Conservation (phyloP, 257 asterid genomes). For the Solanum ahanhuiri region DNA sequence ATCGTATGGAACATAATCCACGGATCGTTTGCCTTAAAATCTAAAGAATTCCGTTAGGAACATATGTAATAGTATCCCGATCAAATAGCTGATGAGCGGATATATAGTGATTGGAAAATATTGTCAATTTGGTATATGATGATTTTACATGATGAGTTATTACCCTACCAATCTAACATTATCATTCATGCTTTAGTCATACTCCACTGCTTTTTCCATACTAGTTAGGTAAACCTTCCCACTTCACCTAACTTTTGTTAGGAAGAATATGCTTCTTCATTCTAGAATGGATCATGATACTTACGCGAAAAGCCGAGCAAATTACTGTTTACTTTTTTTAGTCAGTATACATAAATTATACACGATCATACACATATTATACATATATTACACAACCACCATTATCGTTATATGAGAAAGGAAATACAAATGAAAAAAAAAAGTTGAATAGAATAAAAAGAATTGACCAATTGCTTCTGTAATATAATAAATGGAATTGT, state of each 20-base stretch:
- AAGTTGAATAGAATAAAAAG: background rate
- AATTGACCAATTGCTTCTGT: background rate
- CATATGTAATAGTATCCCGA: background rate
- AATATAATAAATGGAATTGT: background rate
- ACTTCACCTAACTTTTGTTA: background rate
- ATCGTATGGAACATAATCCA: background rate
- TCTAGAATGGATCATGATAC: background rate
- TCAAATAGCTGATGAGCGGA: background rate
- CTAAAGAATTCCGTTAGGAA: background rate
- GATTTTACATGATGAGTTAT: background rate
- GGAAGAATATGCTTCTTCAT: background rate
- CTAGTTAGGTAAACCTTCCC: background rate
- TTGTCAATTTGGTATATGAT: background rate
- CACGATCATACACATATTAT: too few species aligned
- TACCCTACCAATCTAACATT: background rate
- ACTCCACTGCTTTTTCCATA: background rate
- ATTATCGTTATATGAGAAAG: background rate
- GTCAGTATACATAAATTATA: too few species aligned
- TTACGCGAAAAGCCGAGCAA: background rate
- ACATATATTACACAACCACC: background rate
- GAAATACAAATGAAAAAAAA: background rate
- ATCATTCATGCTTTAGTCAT: background rate
- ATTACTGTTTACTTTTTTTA: background rate
- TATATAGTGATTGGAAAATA: background rate
- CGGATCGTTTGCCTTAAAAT: background rate